These are phyloP conservation scores for Trichodelitschia bisporula DNA, from an alignment of 495 filamentous ascomycete genomes.

Conservation along the genomic window DNA sequence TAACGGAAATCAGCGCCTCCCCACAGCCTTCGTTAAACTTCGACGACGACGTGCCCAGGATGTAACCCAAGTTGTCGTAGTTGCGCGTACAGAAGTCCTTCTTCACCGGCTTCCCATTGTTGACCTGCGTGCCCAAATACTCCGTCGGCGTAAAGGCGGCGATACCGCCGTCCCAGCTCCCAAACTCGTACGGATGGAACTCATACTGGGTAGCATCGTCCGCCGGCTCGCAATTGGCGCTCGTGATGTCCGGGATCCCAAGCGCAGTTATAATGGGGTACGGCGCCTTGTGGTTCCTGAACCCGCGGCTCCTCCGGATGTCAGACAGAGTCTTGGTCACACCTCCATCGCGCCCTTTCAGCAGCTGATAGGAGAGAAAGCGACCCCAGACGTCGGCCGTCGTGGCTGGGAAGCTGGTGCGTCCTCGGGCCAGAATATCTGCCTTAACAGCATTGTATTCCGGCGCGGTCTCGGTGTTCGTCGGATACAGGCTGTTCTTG, in stretches of 20 bases:
- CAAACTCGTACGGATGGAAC: slow-evolving; percentile 23
- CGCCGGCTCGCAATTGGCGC: slow-evolving; percentile 15
- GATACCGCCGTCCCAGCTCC: slow-evolving; percentile 19
- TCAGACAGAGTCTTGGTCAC: slow-evolving; percentile 14
- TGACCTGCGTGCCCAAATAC: slow-evolving; percentile 21
- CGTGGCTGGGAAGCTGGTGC: slow-evolving; percentile 18
- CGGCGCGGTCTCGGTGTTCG: slow-evolving; percentile 4
- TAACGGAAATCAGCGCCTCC: too few species aligned
- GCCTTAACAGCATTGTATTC: slow-evolving; percentile 10
- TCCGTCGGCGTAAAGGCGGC: slow-evolving; percentile 19
- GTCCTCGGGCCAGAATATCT: slow-evolving; percentile 18
- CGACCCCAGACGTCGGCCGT: slow-evolving; percentile 20
- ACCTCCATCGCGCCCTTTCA: slow-evolving; percentile 17
- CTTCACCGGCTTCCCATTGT: slow-evolving; percentile 11
- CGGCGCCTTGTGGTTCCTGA: slow-evolving; percentile 16
- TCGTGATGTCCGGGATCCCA: slow-evolving; percentile 10
- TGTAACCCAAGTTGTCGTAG: slow-evolving; percentile 26
- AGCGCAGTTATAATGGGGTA: slow-evolving; percentile 22
- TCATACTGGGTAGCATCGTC: slow-evolving; percentile 21
- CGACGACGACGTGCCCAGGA: slow-evolving; percentile 20
- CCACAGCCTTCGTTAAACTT: slow-evolving; percentile 17
- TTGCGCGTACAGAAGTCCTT: slow-evolving; percentile 17
- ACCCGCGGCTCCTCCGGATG: slow-evolving; percentile 14
- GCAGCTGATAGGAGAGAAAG: slow-evolving; percentile 18
- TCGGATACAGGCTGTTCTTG: slow-evolving; percentile 13